Evolutionary conservation across 139 green algal species (phyloP), one percentile per base, ranked within the genome.

Genomic region (Dunaliella primolecta): DNA sequence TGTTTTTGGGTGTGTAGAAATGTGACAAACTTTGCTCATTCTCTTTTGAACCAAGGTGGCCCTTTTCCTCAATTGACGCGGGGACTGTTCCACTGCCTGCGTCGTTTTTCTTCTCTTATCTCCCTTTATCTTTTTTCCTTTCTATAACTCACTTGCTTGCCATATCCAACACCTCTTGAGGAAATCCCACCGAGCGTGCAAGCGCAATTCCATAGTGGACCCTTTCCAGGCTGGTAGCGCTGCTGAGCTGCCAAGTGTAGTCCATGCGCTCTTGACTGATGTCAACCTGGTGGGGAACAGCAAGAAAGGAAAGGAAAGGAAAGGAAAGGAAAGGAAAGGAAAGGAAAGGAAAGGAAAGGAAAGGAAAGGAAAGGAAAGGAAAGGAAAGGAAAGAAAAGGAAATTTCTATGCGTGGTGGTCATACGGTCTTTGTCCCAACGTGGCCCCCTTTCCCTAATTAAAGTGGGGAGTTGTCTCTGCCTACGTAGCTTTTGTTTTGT

Each of bases 171-270:
- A 92, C 80, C 0, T 38, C n/a, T 0, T 27, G 2, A 0, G 92
- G 92, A 36, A 96, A 85, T 20, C 90, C 90, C 36, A 91, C 84
- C 1, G 83, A 75, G 0, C 55, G 33, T 11, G 94, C 94, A 38
- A 96, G 89, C 34, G 88, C 31, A 71, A 97, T 87, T 29, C 94
- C 94, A 79, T 95, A 95, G 82, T 94, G 91, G 27, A 55, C 38
- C 34, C 75, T 78, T 38, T 32, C 30, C 46, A 31, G 32, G 56
- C 1, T 3, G 35, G 64, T 2, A 89, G 21, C 85, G 33, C 31
- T 85, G 37, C 72, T 64, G 15, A 97, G 90, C 38, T 82, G 85
- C 81, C 90, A 90, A 0, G 27, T 84, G 82, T 86, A 95, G 55
- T 90, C 46, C 56, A 94, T 79, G 7, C 75, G 36, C n/a, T 75